Base-by-base conservation (phyloP, 805 yeast genomes). In the Saccharomycopsis sp. region DNA sequence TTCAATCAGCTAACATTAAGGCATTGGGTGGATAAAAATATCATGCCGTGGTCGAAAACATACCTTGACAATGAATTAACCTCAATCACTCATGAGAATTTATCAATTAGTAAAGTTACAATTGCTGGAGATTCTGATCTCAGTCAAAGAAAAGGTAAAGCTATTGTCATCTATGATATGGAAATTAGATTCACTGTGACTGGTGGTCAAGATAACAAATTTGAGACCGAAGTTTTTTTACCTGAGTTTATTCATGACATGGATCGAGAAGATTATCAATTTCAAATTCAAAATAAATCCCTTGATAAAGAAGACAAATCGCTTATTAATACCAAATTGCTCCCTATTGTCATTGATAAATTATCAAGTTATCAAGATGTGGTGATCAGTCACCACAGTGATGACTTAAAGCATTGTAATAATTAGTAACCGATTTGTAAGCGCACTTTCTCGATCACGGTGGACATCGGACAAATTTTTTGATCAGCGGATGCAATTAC, bases 101-200 rank as follows among this genome's bases (percentile, higher is more conserved):
- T 31, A 8, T 17, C 14, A 20, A 31, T 31, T 14, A 17, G 17
- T 20, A 6, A 79, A 36, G 62, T 62, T 16, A 56, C 68, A 2
- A 64, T 81, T 3, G 64, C 67, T 4, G 94, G 94, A 19, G 93
- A 85, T 59, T 82, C 93, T 54, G 85, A 84, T 55, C 89, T 85
- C 11, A 79, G 86, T 19, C 90, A 85, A 61, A 74, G 94, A 66
- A 85, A 85, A 62, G 90, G 90, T 6, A 81, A 79, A 61, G 85
- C 81, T 21, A 74, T 77, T 55, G 83, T 90, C 57, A 79, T 84
- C 40, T 84, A 74, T 56, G 94, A 85, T 57, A 59, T 84, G 70
- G 65, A 66, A 37, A 59, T 84, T 38, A 68, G 66, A 51, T 68
- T 84, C 47, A 56, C 64, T 7, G 66, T 78, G 17, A 56, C 59